Evolutionary conservation across 805 yeast genomes (phyloP), one percentile per base, ranked within the genome.

Genomic region (Wickerhamomyces sydowiorum): DNA sequence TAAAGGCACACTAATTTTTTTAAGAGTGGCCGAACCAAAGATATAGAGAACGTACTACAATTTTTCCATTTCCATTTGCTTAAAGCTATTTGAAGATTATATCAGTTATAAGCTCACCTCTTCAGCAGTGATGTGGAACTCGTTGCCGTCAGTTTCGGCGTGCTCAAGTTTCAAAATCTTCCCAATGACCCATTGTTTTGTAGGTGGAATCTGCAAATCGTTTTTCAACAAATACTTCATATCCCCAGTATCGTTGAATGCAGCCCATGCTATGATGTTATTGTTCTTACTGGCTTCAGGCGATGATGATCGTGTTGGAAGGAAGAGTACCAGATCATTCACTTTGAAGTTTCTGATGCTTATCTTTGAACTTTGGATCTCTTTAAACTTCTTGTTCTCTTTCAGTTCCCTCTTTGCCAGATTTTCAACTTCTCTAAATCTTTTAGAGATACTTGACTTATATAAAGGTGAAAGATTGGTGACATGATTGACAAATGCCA

Each of bases 351-450:
- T 70, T 44, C 72, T 73, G 49, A 89, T 71, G 0, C 93, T 71
- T 4, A 91, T 73, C 54, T 81, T 82, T 37, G 72, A 64, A 36
- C 65, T 63, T 47, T 76, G 83, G 15, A 50, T 50, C 36, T 68
- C 72, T 24, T 72, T 69, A 42, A 75, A 67, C 40, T 60, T 55
- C 46, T 73, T 75, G 51, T 76, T 80, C 50, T 86, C 95, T 54
- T 82, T 82, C 43, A 90, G 86, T 45, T 86, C 71, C 55, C 79
- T 85, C 54, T 93, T 81, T 2, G 98, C 98, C 52, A 90, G 71
- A 6, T 82, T 77, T 59, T 93, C 98, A 39, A 91, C 95, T 56
- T 91, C 98, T 42, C 75, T 78, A 54, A 93, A 90, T 44, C 99
- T 69, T 56, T 83, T 80, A 30, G 80, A 72, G 3, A 89, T 76